Conservation (phyloP, 768 basidiomycete genomes). For the Rhizopogon vesiculosus region DNA sequence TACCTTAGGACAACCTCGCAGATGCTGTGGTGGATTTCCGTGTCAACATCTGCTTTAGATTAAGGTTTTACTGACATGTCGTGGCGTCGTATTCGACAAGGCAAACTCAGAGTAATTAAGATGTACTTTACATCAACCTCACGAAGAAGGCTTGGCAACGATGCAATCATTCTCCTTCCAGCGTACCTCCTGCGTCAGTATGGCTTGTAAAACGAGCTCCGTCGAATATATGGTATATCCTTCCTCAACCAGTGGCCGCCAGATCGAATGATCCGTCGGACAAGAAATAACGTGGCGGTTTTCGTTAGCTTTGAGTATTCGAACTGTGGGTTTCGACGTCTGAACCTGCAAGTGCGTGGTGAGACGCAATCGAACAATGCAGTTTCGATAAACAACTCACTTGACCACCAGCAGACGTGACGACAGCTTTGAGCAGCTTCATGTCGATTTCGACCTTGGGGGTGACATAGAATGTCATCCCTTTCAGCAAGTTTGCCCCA, state of each 20-base stretch:
- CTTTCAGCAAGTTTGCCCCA: constrained; percentile 52
- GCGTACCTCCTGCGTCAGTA: constrained; percentile 62
- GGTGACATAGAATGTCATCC: constrained; percentile 73
- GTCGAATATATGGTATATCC: constrained; percentile 59
- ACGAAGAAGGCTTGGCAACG: neutral
- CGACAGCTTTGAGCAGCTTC: constrained; percentile 63
- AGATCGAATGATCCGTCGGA: constrained; percentile 56
- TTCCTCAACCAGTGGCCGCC: constrained; percentile 53
- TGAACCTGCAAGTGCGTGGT: constrained; percentile 27
- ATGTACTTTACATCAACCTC: neutral
- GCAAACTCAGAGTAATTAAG: too few relatives aligned
- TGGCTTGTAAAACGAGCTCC: constrained; percentile 62
- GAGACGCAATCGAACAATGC: neutral
- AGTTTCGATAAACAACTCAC: constrained; percentile 31
- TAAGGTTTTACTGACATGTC: too few relatives aligned
- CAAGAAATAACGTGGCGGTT: constrained; percentile 65
- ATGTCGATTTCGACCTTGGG: constrained; percentile 53
- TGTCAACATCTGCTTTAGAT: too few relatives aligned
- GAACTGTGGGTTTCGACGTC: constrained; percentile 47
- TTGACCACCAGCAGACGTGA: constrained; percentile 67
- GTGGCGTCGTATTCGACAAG: too few relatives aligned
- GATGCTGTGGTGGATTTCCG: too few relatives aligned
- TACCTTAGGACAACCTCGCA: too few relatives aligned
- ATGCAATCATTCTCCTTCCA: constrained; percentile 44
- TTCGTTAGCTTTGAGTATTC: constrained; percentile 44